phyloP scores from a whole-genome alignment of 2,329 filamentous ascomycete genomes.

The Penicillium capsulatum region DNA sequence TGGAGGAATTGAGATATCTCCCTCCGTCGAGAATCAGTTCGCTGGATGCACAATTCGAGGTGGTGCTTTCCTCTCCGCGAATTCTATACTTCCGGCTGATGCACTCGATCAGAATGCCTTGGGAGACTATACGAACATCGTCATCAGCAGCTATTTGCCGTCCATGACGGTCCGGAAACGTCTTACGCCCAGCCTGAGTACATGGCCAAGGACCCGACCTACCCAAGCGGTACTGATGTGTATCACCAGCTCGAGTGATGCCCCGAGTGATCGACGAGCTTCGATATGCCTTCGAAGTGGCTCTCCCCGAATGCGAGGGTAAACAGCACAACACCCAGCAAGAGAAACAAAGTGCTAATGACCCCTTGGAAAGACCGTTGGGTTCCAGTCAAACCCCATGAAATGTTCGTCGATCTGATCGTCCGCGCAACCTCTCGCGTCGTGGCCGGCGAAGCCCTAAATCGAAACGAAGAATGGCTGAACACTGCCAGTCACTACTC shows the following conservation, averaged over 20 bases:
- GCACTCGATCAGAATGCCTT: conserved; percentile 22
- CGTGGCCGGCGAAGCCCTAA: conserved; percentile 37
- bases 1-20: conserved; percentile 22
- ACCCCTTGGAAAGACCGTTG: conserved; percentile 21
- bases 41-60: conserved; percentile 28
- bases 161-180: conserved; percentile 22
- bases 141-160: conserved; percentile 24
- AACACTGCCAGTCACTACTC: conserved; percentile 33
- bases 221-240: too few species aligned
- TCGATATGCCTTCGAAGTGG: conserved; percentile 20
- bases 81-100: neutral
- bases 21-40: conserved; percentile 20
- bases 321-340: neutral
- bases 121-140: conserved; percentile 27
- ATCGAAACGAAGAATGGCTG: conserved; percentile 40
- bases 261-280: conserved; percentile 27
- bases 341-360: too few species aligned
- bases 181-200: conserved; percentile 26
- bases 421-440: conserved; percentile 40
- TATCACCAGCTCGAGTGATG: conserved; percentile 19
- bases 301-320: conserved; percentile 26
- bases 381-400: conserved; percentile 21
- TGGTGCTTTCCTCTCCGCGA: conserved; percentile 4
- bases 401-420: conserved; percentile 33
- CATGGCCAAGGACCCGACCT: too few species aligned